These are phyloP conservation scores for Aspergillus taichungensis DNA, from an alignment of 495 filamentous ascomycete species.

Conservation along the genomic window DNA sequence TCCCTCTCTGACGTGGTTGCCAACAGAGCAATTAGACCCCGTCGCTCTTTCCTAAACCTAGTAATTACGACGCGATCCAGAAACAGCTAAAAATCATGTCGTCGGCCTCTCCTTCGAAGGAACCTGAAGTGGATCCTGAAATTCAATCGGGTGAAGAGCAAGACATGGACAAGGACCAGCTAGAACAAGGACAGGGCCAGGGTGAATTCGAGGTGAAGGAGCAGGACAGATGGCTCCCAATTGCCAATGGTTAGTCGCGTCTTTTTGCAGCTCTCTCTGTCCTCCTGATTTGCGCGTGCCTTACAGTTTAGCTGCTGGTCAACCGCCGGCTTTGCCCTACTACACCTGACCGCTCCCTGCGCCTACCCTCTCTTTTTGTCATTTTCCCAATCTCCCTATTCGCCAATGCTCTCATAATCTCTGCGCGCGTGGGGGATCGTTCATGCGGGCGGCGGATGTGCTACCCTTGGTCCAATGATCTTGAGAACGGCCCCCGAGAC, in stretches of 20 bases:
- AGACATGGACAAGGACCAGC: conserved; percentile 61
- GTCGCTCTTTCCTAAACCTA: conserved; percentile 23
- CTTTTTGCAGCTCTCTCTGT: conserved; percentile 42
- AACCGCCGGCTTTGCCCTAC: conserved; percentile 33
- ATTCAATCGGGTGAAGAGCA: conserved; percentile 86
- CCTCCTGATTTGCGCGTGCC: conserved; percentile 51
- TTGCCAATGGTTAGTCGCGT: conserved; percentile 95
- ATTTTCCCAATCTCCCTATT: neutral
- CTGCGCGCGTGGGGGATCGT: too few species aligned
- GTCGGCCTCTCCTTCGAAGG: conserved; percentile 81
- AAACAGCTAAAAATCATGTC: conserved; percentile 71
- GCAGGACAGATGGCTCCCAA: conserved; percentile 98
- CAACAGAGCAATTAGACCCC: conserved; percentile 33
- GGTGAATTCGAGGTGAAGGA: conserved; percentile 99
- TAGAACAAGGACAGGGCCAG: conserved; percentile 54
- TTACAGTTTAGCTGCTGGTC: conserved; percentile 41
- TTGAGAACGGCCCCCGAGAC: too few species aligned
- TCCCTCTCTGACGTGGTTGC: conserved; percentile 42
- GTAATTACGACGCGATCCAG: conserved; percentile 13
- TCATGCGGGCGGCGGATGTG: neutral
- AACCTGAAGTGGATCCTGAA: conserved; percentile 81
- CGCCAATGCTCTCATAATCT: neutral
- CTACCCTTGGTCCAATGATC: neutral
- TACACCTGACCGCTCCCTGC: conserved; percentile 14
- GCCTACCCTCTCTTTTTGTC: conserved; percentile 12